Conservation (phyloP, 495 filamentous ascomycete genomes). For the Penicillium cataractarum region DNA sequence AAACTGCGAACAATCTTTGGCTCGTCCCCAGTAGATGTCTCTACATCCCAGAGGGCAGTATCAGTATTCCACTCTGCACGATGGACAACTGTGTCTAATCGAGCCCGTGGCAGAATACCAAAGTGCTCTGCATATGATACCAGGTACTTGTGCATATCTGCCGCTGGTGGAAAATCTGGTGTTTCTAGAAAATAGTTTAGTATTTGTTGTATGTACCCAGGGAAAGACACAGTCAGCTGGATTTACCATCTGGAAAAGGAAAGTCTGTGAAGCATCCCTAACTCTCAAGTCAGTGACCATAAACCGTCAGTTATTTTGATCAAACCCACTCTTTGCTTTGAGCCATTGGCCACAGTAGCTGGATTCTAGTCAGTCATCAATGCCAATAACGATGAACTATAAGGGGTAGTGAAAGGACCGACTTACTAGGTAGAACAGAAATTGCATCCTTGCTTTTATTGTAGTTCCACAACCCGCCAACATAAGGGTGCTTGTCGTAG, state of each 20-base stretch:
- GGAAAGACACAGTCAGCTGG: no score
- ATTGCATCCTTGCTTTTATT: not conserved
- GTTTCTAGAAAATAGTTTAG: not conserved
- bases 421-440: not conserved
- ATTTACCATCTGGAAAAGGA: not conserved
- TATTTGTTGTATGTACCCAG: no score
- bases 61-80: not conserved
- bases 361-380: no score
- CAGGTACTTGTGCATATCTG: not conserved
- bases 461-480: not conserved
- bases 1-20: not conserved
- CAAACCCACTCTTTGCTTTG: not conserved
- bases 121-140: not conserved
- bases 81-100: not conserved
- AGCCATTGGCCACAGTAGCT: not conserved
- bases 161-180: not conserved
- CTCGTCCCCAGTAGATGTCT: not conserved
- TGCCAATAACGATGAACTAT: no score
- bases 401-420: no score
- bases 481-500: not conserved
- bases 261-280: not conserved
- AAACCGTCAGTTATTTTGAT: not conserved
- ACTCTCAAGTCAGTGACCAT: not conserved
- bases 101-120: not conserved
- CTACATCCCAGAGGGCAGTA: not conserved